A percentile compares a stretch with the other conserved stretches of the same genome.
These are phyloP conservation scores for Sporisorium graminicola DNA, from an alignment of 1,284 basidiomycete species.

Conservation along the genomic window DNA sequence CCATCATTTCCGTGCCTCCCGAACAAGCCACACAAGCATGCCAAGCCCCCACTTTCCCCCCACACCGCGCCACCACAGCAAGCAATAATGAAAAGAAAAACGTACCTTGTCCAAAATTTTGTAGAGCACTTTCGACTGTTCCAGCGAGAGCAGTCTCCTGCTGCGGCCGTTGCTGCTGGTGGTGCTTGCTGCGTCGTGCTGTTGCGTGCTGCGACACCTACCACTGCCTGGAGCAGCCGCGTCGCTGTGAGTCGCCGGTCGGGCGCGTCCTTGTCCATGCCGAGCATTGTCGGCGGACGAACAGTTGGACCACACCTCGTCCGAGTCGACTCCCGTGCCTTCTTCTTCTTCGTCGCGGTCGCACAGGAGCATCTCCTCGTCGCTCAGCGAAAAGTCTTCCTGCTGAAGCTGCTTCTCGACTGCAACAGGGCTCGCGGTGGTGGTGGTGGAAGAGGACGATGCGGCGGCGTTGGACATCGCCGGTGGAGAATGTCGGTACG, in stretches of 20 bases:
- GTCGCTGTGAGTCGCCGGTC: background rate
- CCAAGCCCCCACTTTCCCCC: background rate
- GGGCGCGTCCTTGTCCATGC: too few species aligned
- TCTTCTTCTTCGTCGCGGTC: constrained; percentile 18
- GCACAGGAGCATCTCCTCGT: constrained; percentile 43
- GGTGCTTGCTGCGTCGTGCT: background rate
- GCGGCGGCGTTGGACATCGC: background rate
- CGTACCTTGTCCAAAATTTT: constrained; percentile 52
- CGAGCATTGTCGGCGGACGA: background rate
- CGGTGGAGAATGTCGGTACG: background rate
- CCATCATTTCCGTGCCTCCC: too few species aligned
- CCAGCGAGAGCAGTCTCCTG: constrained; percentile 41
- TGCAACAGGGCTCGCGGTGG: too few species aligned
- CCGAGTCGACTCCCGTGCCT: background rate
- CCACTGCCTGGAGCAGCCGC: background rate
- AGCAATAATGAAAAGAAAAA: too few species aligned
- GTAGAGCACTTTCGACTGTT: constrained; percentile 58
- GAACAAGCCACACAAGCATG: too few species aligned
- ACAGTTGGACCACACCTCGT: background rate
- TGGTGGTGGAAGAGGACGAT: background rate
- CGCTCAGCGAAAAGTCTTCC: constrained; percentile 23
- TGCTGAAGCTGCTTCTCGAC: background rate
- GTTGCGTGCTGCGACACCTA: background rate
- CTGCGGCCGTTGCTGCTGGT: constrained; percentile 19
- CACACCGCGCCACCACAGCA: too few species aligned